phyloP scores from a whole-genome alignment of 1,284 basidiomycete species.

The Rhodotorula sp. region DNA sequence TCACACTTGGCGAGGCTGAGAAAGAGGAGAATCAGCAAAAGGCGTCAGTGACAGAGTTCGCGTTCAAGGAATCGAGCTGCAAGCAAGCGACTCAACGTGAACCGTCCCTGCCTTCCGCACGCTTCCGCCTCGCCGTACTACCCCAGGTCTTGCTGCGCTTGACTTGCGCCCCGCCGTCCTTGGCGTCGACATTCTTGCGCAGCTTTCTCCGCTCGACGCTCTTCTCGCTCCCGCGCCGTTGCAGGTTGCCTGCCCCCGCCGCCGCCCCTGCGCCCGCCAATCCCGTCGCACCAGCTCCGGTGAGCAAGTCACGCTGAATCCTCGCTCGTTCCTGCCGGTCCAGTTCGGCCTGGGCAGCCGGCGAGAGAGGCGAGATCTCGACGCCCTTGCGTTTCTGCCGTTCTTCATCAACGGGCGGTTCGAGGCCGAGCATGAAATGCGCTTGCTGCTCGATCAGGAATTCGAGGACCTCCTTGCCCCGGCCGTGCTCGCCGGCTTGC shows the following conservation, averaged over 20 bases:
- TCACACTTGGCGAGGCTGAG: conserved; percentile 7
- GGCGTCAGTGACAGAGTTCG: too few relatives aligned
- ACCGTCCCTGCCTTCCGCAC: conserved; percentile 10
- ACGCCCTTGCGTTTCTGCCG: conserved; percentile 32
- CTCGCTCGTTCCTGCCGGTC: not conserved
- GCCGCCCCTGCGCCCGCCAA: not conserved
- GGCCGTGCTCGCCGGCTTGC: conserved; percentile 68
- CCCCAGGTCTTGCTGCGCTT: conserved; percentile 41
- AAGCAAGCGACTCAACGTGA: not conserved
- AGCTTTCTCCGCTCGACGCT: conserved; percentile 39
- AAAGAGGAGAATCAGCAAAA: not conserved
- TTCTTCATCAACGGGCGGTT: conserved; percentile 56
- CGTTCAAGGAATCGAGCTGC: fast-evolving
- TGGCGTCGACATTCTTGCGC: conserved; percentile 23
- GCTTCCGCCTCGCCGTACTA: conserved; percentile 19
- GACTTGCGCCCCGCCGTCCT: conserved; percentile 28
- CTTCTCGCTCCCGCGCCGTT: conserved; percentile 40
- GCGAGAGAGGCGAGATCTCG: not conserved
- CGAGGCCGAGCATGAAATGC: conserved; percentile 77
- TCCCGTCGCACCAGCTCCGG: conserved; percentile 3
- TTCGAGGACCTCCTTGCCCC: conserved; percentile 87
- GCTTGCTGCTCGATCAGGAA: conserved; percentile 90
- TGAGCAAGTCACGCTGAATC: not conserved
- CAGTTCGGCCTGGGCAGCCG: not conserved
- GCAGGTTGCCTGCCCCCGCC: conserved; percentile 12